Conservation (phyloP, 2,329 filamentous ascomycete species). For the Colletotrichum australisinense region DNA sequence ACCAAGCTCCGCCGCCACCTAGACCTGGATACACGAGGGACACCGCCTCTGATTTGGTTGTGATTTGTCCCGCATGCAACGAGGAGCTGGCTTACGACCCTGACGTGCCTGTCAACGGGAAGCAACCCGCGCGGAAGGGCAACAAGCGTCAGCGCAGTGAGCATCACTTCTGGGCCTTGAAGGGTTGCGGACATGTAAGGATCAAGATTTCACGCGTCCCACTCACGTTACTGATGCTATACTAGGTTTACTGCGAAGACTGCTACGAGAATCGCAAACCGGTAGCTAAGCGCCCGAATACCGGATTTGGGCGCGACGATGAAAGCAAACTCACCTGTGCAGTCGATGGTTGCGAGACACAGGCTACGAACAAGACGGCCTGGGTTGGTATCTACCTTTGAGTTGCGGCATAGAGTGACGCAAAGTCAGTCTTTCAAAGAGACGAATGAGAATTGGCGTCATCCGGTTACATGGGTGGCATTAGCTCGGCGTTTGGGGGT, state of each 20-base stretch:
- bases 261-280: conserved; percentile 69
- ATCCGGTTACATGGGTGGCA: conserved; percentile 26
- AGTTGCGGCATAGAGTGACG: not conserved
- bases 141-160: conserved; percentile 67
- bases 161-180: conserved; percentile 92
- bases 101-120: conserved; percentile 45
- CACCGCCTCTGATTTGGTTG: conserved; percentile 76
- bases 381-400: conserved; percentile 73
- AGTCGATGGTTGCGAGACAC: conserved; percentile 66
- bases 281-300: conserved; percentile 44
- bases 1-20: conserved; percentile 74
- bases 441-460: conserved; percentile 18
- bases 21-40: conserved; percentile 84
- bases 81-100: conserved; percentile 84
- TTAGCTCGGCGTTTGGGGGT: conserved; percentile 34
- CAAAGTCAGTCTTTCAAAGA: conserved; percentile 57
- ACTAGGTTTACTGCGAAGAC: conserved; percentile 70
- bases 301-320: conserved; percentile 27
- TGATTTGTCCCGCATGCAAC: conserved; percentile 89
- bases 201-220: conserved; percentile 44
- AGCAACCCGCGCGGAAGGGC: conserved; percentile 51
- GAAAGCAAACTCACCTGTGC: conserved; percentile 59
- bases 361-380: conserved; percentile 63
- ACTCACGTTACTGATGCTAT: not conserved
- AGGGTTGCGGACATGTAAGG: conserved; percentile 89